Evolutionary conservation across 1,139 yeast species (phyloP).

Genomic region (Geotrichum bryndzae): DNA sequence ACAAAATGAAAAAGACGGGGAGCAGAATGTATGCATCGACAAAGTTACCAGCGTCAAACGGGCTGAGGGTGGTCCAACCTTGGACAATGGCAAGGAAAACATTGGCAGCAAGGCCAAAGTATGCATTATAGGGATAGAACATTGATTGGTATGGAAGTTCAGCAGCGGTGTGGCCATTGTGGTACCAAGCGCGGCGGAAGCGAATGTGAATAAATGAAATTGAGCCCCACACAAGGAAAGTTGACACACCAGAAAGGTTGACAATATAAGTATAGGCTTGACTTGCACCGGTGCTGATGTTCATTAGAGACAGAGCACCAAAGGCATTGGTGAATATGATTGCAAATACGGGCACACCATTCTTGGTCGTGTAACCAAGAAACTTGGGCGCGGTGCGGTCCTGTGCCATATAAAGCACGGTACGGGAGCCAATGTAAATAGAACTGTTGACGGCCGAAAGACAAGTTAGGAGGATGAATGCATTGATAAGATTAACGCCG

Average conservation of each 20-base stretch:
- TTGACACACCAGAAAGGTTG: conserved; percentile 62
- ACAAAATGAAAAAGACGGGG: conserved; percentile 48
- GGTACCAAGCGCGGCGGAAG: conserved; percentile 46
- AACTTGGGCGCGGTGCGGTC: conserved; percentile 57
- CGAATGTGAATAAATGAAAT: conserved; percentile 47
- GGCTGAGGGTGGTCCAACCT: conserved; percentile 62
- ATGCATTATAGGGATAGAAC: conserved; percentile 50
- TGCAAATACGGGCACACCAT: conserved; percentile 56
- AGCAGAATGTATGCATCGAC: conserved; percentile 61
- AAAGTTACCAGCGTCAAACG: conserved; percentile 53
- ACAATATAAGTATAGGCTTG: conserved; percentile 82
- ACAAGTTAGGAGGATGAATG: conserved; percentile 63
- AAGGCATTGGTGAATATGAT: conserved; percentile 42
- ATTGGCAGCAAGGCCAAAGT: conserved; percentile 47
- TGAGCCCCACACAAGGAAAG: conserved; percentile 48
- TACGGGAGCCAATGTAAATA: conserved; percentile 57
- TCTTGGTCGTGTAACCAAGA: conserved; percentile 49
- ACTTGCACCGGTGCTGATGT: conserved; percentile 54
- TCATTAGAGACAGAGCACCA: conserved; percentile 55
- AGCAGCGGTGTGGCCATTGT: conserved; percentile 43
- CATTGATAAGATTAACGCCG: conserved; percentile 67
- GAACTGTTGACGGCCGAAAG: conserved; percentile 72
- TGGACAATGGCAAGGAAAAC: conserved; percentile 54
- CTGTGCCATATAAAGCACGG: conserved; percentile 50
- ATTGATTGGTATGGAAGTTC: conserved; percentile 51